Base-by-base conservation (phyloP, 129 eudicot species). In the Kitagawia praeruptora region DNA sequence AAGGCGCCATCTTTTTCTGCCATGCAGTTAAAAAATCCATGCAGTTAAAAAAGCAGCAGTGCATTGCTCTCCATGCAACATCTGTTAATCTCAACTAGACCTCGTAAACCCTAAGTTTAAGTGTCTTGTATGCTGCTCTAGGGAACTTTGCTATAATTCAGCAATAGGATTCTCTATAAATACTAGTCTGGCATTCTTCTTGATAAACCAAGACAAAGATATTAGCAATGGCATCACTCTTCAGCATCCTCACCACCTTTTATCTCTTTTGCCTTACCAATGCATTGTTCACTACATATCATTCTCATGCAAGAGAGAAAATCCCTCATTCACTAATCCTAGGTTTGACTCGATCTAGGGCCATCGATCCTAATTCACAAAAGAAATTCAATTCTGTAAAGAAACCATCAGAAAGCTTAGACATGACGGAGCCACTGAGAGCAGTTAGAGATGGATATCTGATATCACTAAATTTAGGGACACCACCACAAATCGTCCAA, bases 361-460 rank as follows among this genome's bases (percentile, higher is more conserved):
- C 86, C 70, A 82, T 85, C 76, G 75, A 85, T 54, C 74, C 85
- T 76, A 83, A 83, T 38, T 87, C 87, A 15, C 89, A 86, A 83
- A 37, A 80, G 8, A 27, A 86, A 34, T 61, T 80, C 19, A 81
- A 82, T 63, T 78, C 74, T 48, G 73, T 72, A 39, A 88, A 81
- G 54, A 73, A 47, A 48, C 80, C 87, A 44, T 77, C 83, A 54
- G 88, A 87, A 83, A 69, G 69, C 27, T 75, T 82, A n/a, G 88
- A 88, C 84, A 83, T 89, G 75, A 77, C 83, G 76, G 91, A 87
- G 85, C 96, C 96, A 75, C 82, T 91, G n/a, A 91, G 67, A 82
- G 96, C 82, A 84, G 79, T 87, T 2, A 87, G 93, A 77, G 96
- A 91, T 81, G 96, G 96, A 12, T 91, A 91, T 81, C 51, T 89